Conservation (phyloP, 2,329 filamentous ascomycete genomes). For the Parafenestella ontariensis region DNA sequence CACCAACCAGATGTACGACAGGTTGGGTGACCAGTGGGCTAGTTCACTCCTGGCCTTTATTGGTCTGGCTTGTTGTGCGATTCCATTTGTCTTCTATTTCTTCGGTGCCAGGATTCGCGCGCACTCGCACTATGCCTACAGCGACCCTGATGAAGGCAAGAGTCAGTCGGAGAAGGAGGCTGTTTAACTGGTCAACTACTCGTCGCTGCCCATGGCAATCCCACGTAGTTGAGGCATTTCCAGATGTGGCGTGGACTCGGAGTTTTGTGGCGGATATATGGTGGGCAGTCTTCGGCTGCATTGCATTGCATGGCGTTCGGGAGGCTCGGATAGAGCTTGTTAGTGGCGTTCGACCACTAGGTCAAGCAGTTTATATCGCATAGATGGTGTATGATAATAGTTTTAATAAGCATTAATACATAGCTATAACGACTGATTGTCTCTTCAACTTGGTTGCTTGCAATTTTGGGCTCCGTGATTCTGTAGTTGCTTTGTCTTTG, state of each 20-base stretch:
- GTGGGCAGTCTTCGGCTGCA: slow-evolving; percentile 3
- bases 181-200: slow-evolving; percentile 9
- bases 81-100: slow-evolving; percentile 83
- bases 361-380: background rate
- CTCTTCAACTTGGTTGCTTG: background rate
- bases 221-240: background rate
- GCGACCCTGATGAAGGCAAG: slow-evolving; percentile 59
- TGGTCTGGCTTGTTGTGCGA: slow-evolving; percentile 77
- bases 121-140: slow-evolving; percentile 75
- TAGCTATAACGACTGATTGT: background rate
- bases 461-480: background rate
- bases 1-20: slow-evolving; percentile 74
- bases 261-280: slow-evolving; percentile 1
- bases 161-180: slow-evolving; percentile 26
- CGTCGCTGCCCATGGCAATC: background rate
- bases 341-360: background rate
- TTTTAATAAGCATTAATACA: slow-evolving; percentile 1
- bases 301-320: slow-evolving; percentile 17
- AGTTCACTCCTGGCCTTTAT: slow-evolving; percentile 75
- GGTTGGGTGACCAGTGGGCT: slow-evolving; percentile 79
- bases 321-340: background rate
- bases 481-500: background rate
- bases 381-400: background rate
- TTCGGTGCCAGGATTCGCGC: slow-evolving; percentile 75
- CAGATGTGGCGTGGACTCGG: background rate